phyloP scores from a whole-genome alignment of 345 rosid genomes.

The Bruguiera gymnorhiza region DNA sequence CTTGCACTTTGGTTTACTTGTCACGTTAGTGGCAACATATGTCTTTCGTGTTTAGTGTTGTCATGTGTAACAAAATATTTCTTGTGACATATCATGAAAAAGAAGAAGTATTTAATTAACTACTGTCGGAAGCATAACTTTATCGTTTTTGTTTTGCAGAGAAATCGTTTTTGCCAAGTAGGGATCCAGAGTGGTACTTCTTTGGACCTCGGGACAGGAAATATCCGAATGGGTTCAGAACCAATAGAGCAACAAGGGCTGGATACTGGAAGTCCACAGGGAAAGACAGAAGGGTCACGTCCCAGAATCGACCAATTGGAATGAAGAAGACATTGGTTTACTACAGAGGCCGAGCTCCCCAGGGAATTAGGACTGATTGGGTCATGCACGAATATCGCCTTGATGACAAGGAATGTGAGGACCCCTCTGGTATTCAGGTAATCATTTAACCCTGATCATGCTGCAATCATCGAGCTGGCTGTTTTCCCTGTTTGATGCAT shows the following conservation, averaged over 20 bases:
- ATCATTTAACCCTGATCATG: not conserved
- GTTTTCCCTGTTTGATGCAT: too few species aligned
- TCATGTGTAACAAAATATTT: not conserved
- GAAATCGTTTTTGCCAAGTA: constrained; percentile 81
- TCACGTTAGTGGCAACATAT: too few species aligned
- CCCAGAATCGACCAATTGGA: constrained; percentile 69
- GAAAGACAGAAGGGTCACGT: constrained; percentile 68
- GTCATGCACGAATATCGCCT: constrained; percentile 96
- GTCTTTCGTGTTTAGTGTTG: too few species aligned
- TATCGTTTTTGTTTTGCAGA: constrained; percentile 30
- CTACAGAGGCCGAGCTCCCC: constrained; percentile 89
- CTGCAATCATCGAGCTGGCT: too few species aligned
- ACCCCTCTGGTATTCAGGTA: constrained; percentile 77
- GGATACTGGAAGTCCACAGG: constrained; percentile 96
- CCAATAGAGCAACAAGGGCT: constrained; percentile 79
- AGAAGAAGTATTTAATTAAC: not conserved
- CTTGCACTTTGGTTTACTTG: too few species aligned
- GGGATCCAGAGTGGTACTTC: constrained; percentile 96
- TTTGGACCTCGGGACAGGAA: constrained; percentile 91
- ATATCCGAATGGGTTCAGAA: constrained; percentile 85
- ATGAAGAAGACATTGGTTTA: constrained; percentile 96
- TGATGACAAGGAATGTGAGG: constrained; percentile 79
- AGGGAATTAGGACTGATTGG: constrained; percentile 86
- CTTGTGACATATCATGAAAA: not conserved
- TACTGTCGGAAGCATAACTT: not conserved